Evolutionary conservation across 2,329 filamentous ascomycete genomes (phyloP).

Genomic region (Colletotrichum sidae): DNA sequence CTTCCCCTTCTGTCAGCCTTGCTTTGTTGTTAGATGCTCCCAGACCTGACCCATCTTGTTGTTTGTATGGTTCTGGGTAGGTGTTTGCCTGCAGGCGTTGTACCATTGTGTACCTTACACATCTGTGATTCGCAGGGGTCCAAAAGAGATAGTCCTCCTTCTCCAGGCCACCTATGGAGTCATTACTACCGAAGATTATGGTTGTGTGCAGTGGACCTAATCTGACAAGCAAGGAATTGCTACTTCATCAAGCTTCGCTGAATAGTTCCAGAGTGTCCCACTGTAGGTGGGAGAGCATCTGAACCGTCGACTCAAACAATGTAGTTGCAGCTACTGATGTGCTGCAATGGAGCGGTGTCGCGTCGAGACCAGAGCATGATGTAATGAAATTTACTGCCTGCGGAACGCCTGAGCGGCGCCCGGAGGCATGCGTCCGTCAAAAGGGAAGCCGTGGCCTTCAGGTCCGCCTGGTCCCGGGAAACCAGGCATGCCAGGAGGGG

Average conservation of each 20-base stretch:
- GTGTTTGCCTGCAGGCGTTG: not conserved
- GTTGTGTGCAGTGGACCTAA: constrained; percentile 16
- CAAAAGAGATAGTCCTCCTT: not conserved
- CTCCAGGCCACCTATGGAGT: not conserved
- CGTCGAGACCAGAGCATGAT: not conserved
- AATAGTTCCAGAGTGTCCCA: too few species aligned
- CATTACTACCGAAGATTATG: constrained; percentile 16
- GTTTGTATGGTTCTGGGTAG: not conserved
- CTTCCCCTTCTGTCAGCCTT: constrained; percentile 10
- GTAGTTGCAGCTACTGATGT: constrained; percentile 14
- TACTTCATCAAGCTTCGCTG: constrained; percentile 15
- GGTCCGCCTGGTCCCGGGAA: constrained; percentile 65
- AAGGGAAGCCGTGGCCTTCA: constrained; percentile 63
- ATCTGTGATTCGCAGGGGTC: constrained; percentile 2
- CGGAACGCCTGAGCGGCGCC: constrained; percentile 53
- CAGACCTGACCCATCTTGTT: not conserved
- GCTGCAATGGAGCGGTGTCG: constrained; percentile 16
- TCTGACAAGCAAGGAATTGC: constrained; percentile 26
- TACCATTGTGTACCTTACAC: not conserved
- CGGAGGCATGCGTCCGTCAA: constrained; percentile 68
- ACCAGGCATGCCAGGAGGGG: constrained; percentile 65
- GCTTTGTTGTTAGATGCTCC: constrained; percentile 7
- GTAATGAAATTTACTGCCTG: constrained; percentile 44
- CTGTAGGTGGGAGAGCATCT: constrained; percentile 2
- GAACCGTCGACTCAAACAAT: constrained; percentile 16